A percentile compares a stretch with the other conserved stretches of the same genome.
These are phyloP conservation scores for Cylindrodendrum hubeiense DNA, from an alignment of 2,329 filamentous ascomycete genomes.

Conservation along the genomic window DNA sequence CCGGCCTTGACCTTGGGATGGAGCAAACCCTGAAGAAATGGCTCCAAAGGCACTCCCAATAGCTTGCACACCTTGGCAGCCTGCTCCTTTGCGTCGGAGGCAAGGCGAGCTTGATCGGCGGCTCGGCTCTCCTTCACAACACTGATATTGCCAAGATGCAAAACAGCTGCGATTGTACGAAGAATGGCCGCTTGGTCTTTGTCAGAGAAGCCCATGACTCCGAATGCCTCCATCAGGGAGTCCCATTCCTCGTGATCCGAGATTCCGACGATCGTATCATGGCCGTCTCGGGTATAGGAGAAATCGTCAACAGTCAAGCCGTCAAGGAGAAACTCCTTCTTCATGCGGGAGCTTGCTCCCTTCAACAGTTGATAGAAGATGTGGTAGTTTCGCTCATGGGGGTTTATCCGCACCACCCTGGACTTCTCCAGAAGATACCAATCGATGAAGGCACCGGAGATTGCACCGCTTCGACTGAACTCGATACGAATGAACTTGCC, in stretches of 20 bases:
- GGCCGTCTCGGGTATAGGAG: conserved; percentile 89
- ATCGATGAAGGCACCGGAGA: conserved; percentile 95
- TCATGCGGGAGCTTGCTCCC: conserved; percentile 81
- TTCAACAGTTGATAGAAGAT: conserved; percentile 96
- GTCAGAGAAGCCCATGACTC: conserved; percentile 92
- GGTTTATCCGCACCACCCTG: conserved; percentile 90
- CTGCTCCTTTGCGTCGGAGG: conserved; percentile 79
- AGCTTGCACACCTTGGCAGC: conserved; percentile 85
- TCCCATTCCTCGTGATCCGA: conserved; percentile 95
- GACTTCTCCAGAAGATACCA: conserved; percentile 99
- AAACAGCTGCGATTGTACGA: conserved; percentile 87
- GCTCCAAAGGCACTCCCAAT: conserved; percentile 85
- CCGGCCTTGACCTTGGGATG: conserved; percentile 96
- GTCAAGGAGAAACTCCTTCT: conserved; percentile 81
- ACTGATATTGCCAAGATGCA: conserved; percentile 92
- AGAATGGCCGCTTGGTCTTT: conserved; percentile 87
- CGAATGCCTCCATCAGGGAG: conserved; percentile 89
- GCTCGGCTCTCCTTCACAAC: conserved; percentile 92
- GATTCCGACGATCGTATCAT: conserved; percentile 90
- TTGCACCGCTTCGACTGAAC: conserved; percentile 88
- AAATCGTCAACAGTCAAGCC: conserved; percentile 87
- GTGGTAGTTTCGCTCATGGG: conserved; percentile 94
- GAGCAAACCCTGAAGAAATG: conserved; percentile 88
- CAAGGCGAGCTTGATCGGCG: conserved; percentile 89
- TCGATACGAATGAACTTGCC: conserved; percentile 99